Evolutionary conservation across 2,329 filamentous ascomycete species (phyloP), one percentile per base, ranked within the genome.

Genomic region (Paraphoma chrysanthemicola): DNA sequence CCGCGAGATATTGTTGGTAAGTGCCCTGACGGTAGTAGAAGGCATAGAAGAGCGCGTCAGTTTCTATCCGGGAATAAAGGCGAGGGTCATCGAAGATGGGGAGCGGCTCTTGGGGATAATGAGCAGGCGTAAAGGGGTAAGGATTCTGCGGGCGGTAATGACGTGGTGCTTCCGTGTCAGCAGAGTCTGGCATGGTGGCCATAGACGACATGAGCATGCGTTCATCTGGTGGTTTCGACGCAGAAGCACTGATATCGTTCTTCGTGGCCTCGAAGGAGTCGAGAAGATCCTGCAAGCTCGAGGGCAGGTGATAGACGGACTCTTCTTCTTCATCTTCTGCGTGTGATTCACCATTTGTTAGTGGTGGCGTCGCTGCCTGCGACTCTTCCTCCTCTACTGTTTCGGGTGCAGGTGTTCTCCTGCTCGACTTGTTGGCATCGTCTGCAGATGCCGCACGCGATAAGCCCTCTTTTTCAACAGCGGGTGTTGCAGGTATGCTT

Each of bases 21-120:
- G 93, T 93, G 28, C 93, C 93, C 78, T 99, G 95, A 67, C 94
- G 92, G 82, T 99, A 99, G 83, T 99, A 99, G 80, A 99, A 99
- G 44, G 97, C 91, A 79, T 99, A 99, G 79, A 99, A 99, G 9
- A 99, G 83, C 30, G 94, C 97, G 73, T 99, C 95, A 0, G 93
- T 93, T 71, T 99, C 95, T 58, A 99, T 94, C 55, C 92, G 86
- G 28, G 86, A 86, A 78, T 97, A 99, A 59, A 99, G 80, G 45
- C 91, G 85, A 33, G 92, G 91, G 77, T 99, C 93, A 68, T 97
- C 93, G 67, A 98, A 94, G 63, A 98, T 92, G 2, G 90, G 82
- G 42, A 97, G 83, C n/a, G 93, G 90, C 73, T 97, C 93, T 72
- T 96, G 92, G 6, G 95, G 95, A 77, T 96, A 99, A 66, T 95